Evolutionary conservation across 75 land plant species (phyloP), one percentile per base, ranked within the genome.

Genomic region (Pinus tabuliformis): DNA sequence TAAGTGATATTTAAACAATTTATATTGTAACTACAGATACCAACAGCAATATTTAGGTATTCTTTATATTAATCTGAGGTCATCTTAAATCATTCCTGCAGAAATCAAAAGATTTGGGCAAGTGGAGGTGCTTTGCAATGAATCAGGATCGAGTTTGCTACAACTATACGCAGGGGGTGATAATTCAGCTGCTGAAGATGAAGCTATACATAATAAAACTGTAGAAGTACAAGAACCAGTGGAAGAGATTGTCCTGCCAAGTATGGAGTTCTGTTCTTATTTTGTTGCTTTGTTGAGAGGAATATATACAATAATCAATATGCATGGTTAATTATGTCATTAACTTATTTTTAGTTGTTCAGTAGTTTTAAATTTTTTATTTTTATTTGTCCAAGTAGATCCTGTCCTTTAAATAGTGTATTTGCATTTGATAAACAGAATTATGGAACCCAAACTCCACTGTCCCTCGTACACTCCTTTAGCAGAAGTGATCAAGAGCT

Each of bases 81-180:
- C 42, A 65, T 18, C 13, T 64, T 65, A 8, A 18, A 4, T 65
- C 17, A 1, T 6, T 20, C 37, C 37, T 37, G 45, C 45, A 65
- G 70, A 65, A 15, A 13, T 0, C 7, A 65, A 20, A 65, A 65
- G 20, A 37, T n/a, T 26, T 37, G 37, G 39, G 24, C 37, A 65
- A n/a, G 6, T 17, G 70, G 49, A 65, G 70, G 45, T 65, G 39
- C 45, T 65, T 65, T 65, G 70, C 70, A 37, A 65, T 37, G 49
- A 36, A 3, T 65, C n/a, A 28, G n/a, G 45, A 17, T 37, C 70
- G 24, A 65, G 42, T 65, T 65, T 65, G 42, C 37, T 33, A 37
- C 45, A 42, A 37, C 39, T 18, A 6, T 37, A 5, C 37, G 0
- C 37, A 65, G 42, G 20, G 9, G 33, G 6, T 36, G 70, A 65